Conservation (phyloP, 441 rosid genomes). For the Eruca vesicaria region DNA sequence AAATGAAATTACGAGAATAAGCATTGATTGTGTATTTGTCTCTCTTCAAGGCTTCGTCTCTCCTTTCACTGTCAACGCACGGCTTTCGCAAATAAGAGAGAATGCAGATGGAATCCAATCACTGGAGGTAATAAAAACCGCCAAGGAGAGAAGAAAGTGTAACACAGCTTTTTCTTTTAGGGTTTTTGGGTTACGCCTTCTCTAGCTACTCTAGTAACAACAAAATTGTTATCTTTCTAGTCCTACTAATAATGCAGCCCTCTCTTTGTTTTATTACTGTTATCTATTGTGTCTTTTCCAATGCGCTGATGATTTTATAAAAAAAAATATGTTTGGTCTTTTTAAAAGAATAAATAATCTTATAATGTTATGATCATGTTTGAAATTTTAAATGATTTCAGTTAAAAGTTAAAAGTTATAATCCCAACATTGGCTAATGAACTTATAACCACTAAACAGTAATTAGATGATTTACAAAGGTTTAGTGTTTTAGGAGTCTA, state of each 20-base stretch:
- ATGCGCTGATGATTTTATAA: background rate
- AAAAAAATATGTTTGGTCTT: background rate
- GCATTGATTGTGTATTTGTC: constrained; percentile 16
- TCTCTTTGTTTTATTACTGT: background rate
- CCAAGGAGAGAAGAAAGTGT: background rate
- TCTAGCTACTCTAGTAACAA: background rate
- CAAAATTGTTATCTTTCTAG: constrained; percentile 11
- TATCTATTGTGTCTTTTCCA: constrained; percentile 27
- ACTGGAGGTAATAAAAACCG: background rate
- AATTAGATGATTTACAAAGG: no score
- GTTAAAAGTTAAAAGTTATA: background rate
- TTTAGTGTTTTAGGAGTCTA: no score
- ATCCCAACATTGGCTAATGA: background rate
- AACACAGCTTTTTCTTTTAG: background rate
- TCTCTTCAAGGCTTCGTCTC: constrained; percentile 31
- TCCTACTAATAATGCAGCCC: background rate
- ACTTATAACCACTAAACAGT: no score
- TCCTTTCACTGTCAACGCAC: constrained; percentile 36
- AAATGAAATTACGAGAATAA: constrained; percentile 25
- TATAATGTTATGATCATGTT: background rate
- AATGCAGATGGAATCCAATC: constrained; percentile 8
- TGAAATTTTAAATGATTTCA: constrained; percentile 20
- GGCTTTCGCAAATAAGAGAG: background rate
- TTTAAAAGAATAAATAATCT: background rate
- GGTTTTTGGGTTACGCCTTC: constrained; percentile 11